phyloP scores from a whole-genome alignment of 1,139 yeast species.

The Keqinozyma sinolaborantium region DNA sequence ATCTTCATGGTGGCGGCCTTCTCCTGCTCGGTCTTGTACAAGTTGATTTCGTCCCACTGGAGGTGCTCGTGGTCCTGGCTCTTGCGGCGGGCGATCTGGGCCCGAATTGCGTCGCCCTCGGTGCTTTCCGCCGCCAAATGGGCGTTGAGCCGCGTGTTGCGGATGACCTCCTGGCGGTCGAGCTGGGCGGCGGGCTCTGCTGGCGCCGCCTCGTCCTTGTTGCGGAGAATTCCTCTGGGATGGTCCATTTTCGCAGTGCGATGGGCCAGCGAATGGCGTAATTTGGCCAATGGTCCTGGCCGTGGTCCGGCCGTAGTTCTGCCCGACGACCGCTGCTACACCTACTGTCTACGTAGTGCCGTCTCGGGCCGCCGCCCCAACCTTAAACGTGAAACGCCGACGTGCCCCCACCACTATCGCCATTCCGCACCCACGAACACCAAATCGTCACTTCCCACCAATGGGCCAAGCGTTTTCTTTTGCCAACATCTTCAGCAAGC shows the following conservation, averaged over 20 bases:
- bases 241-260: constrained; percentile 6
- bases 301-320: no score
- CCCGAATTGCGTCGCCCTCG: constrained; percentile 39
- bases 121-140: constrained; percentile 27
- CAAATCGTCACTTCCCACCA: no score
- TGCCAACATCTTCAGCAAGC: constrained; percentile 68
- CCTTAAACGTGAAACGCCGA: no score
- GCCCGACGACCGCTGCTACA: no score
- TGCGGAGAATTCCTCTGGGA: constrained; percentile 45
- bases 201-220: constrained; percentile 18
- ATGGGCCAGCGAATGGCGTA: no score
- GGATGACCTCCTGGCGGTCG: constrained; percentile 44
- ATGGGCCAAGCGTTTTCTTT: constrained; percentile 87
- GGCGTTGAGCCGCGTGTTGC: constrained; percentile 41
- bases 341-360: no score
- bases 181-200: constrained; percentile 12
- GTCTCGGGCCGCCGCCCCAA: neutral
- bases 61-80: constrained; percentile 30
- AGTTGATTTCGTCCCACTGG: constrained; percentile 73
- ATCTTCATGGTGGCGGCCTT: constrained; percentile 76
- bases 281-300: no score
- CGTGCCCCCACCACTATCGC: neutral
- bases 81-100: constrained; percentile 25
- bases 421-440: neutral
- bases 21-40: constrained; percentile 65